Evolutionary conservation across 2,329 filamentous ascomycete genomes (phyloP).

Genomic region (Hortaea sp.): DNA sequence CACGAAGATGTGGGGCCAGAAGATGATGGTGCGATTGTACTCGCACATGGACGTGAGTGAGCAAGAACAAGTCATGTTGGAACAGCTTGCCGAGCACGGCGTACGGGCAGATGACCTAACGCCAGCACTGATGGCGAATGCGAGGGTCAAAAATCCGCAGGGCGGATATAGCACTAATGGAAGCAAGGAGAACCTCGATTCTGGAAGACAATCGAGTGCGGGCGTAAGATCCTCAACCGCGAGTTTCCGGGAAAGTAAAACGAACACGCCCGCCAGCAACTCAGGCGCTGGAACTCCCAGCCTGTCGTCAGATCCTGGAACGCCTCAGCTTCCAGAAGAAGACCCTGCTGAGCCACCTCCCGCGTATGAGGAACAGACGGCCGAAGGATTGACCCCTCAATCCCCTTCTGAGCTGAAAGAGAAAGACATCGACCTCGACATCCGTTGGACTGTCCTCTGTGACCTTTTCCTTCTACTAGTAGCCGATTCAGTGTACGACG

Average conservation of each 20-base stretch:
- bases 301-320: slow-evolving; percentile 21
- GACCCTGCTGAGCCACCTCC: slow-evolving; percentile 23
- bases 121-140: slow-evolving; percentile 79
- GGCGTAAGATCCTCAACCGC: slow-evolving; percentile 16
- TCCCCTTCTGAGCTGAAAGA: slow-evolving; percentile 73
- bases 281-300: slow-evolving; percentile 10
- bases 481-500: slow-evolving; percentile 87
- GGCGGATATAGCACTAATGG: neutral
- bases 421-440: slow-evolving; percentile 83
- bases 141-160: slow-evolving; percentile 76
- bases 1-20: slow-evolving; percentile 92
- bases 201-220: neutral
- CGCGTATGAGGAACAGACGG: slow-evolving; percentile 51
- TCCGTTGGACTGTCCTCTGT: slow-evolving; percentile 93
- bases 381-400: slow-evolving; percentile 68
- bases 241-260: slow-evolving; percentile 16
- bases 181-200: neutral
- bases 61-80: slow-evolving; percentile 95
- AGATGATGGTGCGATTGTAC: slow-evolving; percentile 94
- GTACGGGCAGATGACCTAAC: slow-evolving; percentile 77
- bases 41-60: slow-evolving; percentile 91
- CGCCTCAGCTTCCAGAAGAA: slow-evolving; percentile 20
- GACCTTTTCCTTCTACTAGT: slow-evolving; percentile 94
- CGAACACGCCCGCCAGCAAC: slow-evolving; percentile 8
- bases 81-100: slow-evolving; percentile 87